These are phyloP conservation scores for Zygosaccharomyces sapae DNA, from an alignment of 1,139 yeast genomes.

Conservation along the genomic window DNA sequence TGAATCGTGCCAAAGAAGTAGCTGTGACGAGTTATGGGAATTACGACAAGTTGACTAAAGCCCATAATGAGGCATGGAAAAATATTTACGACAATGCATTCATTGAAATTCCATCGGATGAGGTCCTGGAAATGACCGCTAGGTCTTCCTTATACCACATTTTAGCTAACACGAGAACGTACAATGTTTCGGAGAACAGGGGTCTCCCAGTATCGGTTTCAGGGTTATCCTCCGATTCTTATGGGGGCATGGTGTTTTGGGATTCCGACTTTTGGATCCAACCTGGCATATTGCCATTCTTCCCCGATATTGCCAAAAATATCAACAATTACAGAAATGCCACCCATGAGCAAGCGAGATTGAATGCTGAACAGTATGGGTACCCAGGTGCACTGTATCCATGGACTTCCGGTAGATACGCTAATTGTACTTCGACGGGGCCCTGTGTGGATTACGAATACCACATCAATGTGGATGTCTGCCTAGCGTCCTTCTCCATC, in stretches of 20 bases:
- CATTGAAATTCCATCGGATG: constrained; percentile 45
- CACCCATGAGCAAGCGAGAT: constrained; percentile 57
- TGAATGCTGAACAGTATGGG: constrained; percentile 47
- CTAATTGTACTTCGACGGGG: constrained; percentile 71
- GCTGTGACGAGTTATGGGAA: constrained; percentile 37
- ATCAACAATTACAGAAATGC: constrained; percentile 57
- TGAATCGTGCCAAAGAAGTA: constrained; percentile 43
- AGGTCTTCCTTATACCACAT: constrained; percentile 70
- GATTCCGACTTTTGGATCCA: constrained; percentile 82
- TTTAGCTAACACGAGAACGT: constrained; percentile 56
- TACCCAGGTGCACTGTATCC: constrained; percentile 65
- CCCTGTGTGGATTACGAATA: constrained; percentile 75
- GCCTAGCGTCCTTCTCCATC: constrained; percentile 62
- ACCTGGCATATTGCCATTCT: constrained; percentile 64
- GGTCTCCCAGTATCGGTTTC: constrained; percentile 56
- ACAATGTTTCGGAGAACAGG: constrained; percentile 42
- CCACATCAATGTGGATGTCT: constrained; percentile 71
- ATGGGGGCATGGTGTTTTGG: constrained; percentile 89
- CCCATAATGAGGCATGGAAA: constrained; percentile 56
- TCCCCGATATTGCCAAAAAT: constrained; percentile 60
- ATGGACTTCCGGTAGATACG: constrained; percentile 72
- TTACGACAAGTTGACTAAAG: constrained; percentile 36
- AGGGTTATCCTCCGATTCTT: constrained; percentile 77
- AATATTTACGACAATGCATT: constrained; percentile 36
- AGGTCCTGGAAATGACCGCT: constrained; percentile 53